phyloP scores from a whole-genome alignment of 495 filamentous ascomycete species.

The Tetracladium marchalianum region DNA sequence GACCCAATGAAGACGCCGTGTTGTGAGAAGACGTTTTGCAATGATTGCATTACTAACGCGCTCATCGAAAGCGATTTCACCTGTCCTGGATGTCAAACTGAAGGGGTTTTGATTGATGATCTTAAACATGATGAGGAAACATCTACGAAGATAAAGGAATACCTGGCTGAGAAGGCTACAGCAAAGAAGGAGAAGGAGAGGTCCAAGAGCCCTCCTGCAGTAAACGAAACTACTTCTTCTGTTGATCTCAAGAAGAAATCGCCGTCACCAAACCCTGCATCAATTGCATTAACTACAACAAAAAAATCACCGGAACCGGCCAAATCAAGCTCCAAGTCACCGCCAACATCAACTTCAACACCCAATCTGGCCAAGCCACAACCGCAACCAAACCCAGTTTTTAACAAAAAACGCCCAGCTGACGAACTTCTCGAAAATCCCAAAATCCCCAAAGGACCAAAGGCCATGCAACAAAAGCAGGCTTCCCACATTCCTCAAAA shows the following conservation, averaged over 20 bases:
- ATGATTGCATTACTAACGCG: conserved; percentile 96
- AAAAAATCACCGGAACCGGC: conserved; percentile 26
- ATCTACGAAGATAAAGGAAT: conserved; percentile 66
- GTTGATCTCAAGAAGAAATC: conserved; percentile 5
- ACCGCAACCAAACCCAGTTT: conserved; percentile 7
- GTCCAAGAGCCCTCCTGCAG: conserved; percentile 37
- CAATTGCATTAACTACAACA: conserved; percentile 18
- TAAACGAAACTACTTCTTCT: conserved; percentile 9
- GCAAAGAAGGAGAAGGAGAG: conserved; percentile 52
- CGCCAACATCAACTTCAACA: conserved; percentile 17
- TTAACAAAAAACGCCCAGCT: conserved; percentile 69
- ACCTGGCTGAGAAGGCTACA: conserved; percentile 58
- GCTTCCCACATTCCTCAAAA: conserved; percentile 24
- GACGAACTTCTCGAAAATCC: conserved; percentile 60
- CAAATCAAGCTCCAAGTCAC: conserved; percentile 30
- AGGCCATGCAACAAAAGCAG: conserved; percentile 43
- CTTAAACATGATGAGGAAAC: conserved; percentile 72
- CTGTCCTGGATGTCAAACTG: conserved; percentile 82
- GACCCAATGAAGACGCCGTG: conserved; percentile 97
- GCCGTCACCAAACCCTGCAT: conserved; percentile 16
- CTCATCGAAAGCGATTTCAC: conserved; percentile 96
- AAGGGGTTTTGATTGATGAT: conserved; percentile 88
- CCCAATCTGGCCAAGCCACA: conserved; percentile 4
- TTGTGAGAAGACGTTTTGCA: conserved; percentile 95
- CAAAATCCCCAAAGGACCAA: conserved; percentile 50